Evolutionary conservation across 129 eudicot genomes (phyloP), one percentile per base, ranked within the genome.

Genomic region (Arctium lappa): DNA sequence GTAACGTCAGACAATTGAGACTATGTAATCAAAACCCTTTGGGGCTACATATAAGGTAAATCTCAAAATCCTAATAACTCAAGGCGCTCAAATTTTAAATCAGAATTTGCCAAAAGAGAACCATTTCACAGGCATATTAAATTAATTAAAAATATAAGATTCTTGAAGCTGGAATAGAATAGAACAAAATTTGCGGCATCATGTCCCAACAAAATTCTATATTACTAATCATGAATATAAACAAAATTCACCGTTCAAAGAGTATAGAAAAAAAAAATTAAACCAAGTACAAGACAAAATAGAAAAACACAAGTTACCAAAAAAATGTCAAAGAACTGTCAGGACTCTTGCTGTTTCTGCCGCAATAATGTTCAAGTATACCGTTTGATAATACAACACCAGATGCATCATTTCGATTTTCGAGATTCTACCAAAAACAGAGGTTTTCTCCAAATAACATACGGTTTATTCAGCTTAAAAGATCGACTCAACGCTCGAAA

Each of bases 201-300:
- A 56, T 72, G 70, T 56, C 2, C 48, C 74, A 81, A 74, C 80
- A 74, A 32, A 42, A 62, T 15, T 79, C 80, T 62, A 81, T 32
- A 63, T 30, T 42, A 65, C 6, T n/a, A 69, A 22, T 74, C 69
- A 60, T 75, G 68, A 30, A 56, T 27, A 81, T 40, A 16, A 62
- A 74, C 6, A 63, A 74, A 40, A 33, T 13, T 6, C 6, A 39
- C 37, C 74, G 75, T 63, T 74, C 50, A 82, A 39, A 29, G 6
- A 65, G 75, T 74, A 31, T 5, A 72, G 46, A 44, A 78, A 65
- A 60, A 84, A 74, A 36, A n/a, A n/a, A n/a, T n/a, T 56, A 12
- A 60, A 79, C 7, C 68, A 72, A 78, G 79, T 78, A 84, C 83
- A 74, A 42, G 79, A 78, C 81, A 77, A 77, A 50, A 37, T 34